Evolutionary conservation across 805 yeast genomes (phyloP).

Genomic region (Candida berthetii): DNA sequence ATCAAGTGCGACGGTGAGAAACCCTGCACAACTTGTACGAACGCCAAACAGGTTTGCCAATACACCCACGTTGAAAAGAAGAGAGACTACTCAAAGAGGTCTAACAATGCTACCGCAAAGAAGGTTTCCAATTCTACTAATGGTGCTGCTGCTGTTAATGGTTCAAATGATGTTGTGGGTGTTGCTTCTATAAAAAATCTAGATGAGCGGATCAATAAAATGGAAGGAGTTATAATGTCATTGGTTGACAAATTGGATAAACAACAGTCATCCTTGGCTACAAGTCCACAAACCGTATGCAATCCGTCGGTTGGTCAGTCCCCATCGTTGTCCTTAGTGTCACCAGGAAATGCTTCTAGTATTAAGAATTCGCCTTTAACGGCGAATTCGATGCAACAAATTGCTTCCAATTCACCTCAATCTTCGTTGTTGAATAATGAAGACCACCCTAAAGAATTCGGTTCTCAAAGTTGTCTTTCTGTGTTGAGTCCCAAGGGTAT

Average conservation of each 20-base stretch:
- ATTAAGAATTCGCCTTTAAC: not conserved
- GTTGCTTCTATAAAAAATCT: conserved; percentile 5
- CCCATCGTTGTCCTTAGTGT: too few relatives aligned
- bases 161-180: too few relatives aligned
- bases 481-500: conserved; percentile 35
- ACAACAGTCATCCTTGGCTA: not conserved
- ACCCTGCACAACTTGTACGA: conserved; percentile 80
- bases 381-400: not conserved
- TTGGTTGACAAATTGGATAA: conserved; percentile 17
- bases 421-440: not conserved
- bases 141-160: too few relatives aligned
- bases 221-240: conserved; percentile 26
- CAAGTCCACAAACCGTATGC: too few relatives aligned
- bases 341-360: not conserved
- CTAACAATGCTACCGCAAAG: too few relatives aligned
- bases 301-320: too few relatives aligned
- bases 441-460: conserved; percentile 12
- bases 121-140: too few relatives aligned
- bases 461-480: conserved; percentile 24
- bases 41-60: conserved; percentile 65
- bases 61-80: conserved; percentile 64
- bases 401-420: too few relatives aligned
- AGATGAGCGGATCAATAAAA: conserved; percentile 23
- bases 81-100: conserved; percentile 22
- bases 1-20: conserved; percentile 78